Evolutionary conservation across 345 rosid genomes (phyloP), one percentile per base, ranked within the genome.

Genomic region (Corchorus olitorius): DNA sequence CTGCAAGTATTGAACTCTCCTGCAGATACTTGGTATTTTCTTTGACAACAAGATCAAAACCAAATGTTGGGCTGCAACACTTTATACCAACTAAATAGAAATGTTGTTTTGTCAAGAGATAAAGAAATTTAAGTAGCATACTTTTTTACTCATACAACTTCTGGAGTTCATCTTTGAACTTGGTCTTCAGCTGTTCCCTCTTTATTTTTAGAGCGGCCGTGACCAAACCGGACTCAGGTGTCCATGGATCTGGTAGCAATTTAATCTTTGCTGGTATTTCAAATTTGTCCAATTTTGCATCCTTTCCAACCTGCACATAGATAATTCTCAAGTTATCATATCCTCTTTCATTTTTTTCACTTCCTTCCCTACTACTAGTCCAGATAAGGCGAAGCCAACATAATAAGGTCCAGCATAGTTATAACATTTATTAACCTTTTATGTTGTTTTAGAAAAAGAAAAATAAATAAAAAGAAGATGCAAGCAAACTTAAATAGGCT

Each of bases 251-350:
- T 0, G 94, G 77, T 27, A 94, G 8, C 86, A 93, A 72, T 83
- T 86, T 94, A 37, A 94, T 85, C 90, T 87, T 94, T 43, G 86
- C 86, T 11, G 98, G 98, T 45, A 81, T 72, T 80, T 94, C 98
- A 81, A 91, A 89, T 76, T 90, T 94, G 76, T 88, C 91, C 62
- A 94, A 79, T 70, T 86, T 88, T 71, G 94, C 88, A 4, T 74
- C 84, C 74, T 85, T 93, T 14, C 80, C 97, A 4, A 86, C 94
- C 97, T 94, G 90, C 83, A 72, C 39, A 64, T 6, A 43, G 7
- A 50, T 1, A 79, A 62, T 12, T 59, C 55, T 54, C 60, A 20
- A 52, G 56, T 59, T 11, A 50, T 49, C 7, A 46, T 27, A 27
- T 33, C 39, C 2, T 3, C 34, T 35, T 14, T 34, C n/a, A 19